Conservation (phyloP, 108 stramenopile genomes). For the Stephanodiscus triporus region DNA sequence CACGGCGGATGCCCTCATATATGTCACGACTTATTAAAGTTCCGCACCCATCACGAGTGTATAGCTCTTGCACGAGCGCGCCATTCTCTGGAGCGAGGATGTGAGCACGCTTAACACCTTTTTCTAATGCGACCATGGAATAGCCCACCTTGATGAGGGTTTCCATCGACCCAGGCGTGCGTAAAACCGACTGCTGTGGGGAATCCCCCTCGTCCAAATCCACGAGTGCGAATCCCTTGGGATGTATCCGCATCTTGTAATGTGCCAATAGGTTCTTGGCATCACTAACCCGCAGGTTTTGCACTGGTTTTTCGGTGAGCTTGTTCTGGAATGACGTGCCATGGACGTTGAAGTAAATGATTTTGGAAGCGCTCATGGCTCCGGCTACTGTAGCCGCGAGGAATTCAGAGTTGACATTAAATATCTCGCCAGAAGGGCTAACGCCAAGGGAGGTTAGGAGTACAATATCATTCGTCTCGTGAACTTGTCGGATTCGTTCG, state of each 20-base stretch:
- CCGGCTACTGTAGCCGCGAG: conserved; percentile 83
- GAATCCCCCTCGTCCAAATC: conserved; percentile 40
- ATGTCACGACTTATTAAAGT: conserved; percentile 92
- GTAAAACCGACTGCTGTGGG: conserved; percentile 35
- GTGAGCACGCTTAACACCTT: conserved; percentile 90
- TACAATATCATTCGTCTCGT: conserved; percentile 87
- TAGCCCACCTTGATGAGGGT: conserved; percentile 80
- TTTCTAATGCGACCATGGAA: conserved; percentile 77
- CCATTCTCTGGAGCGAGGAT: conserved; percentile 83
- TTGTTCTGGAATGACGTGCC: conserved; percentile 61
- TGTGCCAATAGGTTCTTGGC: conserved; percentile 70
- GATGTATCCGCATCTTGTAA: conserved; percentile 64
- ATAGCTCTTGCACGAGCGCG: conserved; percentile 92
- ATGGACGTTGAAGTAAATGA: conserved; percentile 87
- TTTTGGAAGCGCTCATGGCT: conserved; percentile 82
- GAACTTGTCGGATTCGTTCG: conserved; percentile 83
- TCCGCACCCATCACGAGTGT: conserved; percentile 94
- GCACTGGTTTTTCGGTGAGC: conserved; percentile 61
- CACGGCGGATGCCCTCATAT: conserved; percentile 93
- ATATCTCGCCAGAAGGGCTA: conserved; percentile 91
- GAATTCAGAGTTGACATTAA: conserved; percentile 90
- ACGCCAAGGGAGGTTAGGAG: conserved; percentile 90
- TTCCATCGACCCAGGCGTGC: conserved; percentile 48
- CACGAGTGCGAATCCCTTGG: conserved; percentile 62
- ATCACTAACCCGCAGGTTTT: conserved; percentile 78